A percentile compares a stretch with the other conserved stretches of the same genome.
These are phyloP conservation scores for Eucalyptus grandis DNA, from an alignment of 345 rosid species.

Conservation along the genomic window DNA sequence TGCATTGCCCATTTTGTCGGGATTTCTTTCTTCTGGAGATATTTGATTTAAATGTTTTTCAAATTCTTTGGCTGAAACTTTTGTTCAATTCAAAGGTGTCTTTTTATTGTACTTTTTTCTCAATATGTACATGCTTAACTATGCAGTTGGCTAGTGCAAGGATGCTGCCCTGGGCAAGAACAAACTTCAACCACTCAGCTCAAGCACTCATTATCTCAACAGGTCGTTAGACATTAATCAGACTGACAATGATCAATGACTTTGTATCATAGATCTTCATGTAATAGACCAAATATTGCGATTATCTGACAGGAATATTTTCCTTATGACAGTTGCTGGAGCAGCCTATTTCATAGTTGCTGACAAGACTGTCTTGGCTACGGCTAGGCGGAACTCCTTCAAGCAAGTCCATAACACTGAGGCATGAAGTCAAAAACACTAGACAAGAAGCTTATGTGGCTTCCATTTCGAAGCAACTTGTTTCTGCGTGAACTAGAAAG, in stretches of 20 bases:
- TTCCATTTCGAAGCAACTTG: background rate
- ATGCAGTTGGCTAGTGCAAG: constrained; percentile 56
- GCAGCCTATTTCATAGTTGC: constrained; percentile 93
- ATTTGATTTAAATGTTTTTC: background rate
- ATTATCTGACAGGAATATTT: background rate
- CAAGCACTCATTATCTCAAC: constrained; percentile 89
- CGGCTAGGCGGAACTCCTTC: constrained; percentile 73
- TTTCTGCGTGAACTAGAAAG: background rate
- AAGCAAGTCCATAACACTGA: constrained; percentile 4
- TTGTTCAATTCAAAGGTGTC: background rate
- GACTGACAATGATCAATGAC: background rate
- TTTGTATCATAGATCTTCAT: background rate
- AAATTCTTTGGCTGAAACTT: background rate
- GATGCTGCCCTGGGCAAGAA: constrained; percentile 83
- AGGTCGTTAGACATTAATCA: constrained; percentile 3
- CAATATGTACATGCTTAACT: background rate
- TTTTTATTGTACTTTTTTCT: background rate
- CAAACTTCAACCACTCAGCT: constrained; percentile 79
- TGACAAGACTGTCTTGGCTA: constrained; percentile 85
- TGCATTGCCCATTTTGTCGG: background rate
- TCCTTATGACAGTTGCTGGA: constrained; percentile 38
- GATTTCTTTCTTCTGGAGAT: background rate
- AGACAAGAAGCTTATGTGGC: background rate
- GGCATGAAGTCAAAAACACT: background rate
- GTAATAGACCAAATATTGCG: background rate